Base-by-base conservation (phyloP, 2,329 filamentous ascomycete species). In the Nemania sp. region DNA sequence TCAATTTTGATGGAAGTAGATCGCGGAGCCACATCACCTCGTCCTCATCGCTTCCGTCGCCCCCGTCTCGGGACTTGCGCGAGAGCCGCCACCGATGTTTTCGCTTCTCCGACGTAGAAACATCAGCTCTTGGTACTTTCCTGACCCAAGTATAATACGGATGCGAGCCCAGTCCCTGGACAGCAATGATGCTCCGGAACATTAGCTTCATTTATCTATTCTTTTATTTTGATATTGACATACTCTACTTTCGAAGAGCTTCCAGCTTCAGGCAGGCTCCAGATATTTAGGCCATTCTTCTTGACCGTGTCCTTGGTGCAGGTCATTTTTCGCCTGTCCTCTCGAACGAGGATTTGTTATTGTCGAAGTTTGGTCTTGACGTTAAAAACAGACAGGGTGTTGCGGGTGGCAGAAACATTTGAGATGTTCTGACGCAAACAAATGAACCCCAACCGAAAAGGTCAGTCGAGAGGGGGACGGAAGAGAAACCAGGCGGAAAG, bases 21-120 rank as follows among this genome's bases (percentile, higher is more conserved):
- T 46, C 43, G n/a, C 43, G 43, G 21, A n/a, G 43, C 43, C 43
- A 46, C 43, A 46, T 46, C 9, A 46, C 43, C 21, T 46, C 43
- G 13, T 18, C 17, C 43, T 29, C 11, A 7, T 25, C 43, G 13
- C 18, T 12, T 29, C n/a, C 20, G 1, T 46, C 43, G 21, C 18
- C 20, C 13, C 13, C 21, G 5, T n/a, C 3, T 29, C 7, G 3
- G 25, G 3, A 7, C 7, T 29, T 29, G 25, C 3, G 7, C 7
- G 25, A 29, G 25, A 7, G 7, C 4, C 25, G 25, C 25, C 25
- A 29, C 25, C 25, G 25, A 9, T 21, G 43, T 11, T 7, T 13
- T 29, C 43, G 20, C 21, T 29, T 9, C 20, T 15, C 9, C 12
- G 21, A 15, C 10, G 9, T 46, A n/a, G 21, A n/a, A 15, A 9